Evolutionary conservation across 345 rosid genomes (phyloP), one percentile per base, ranked within the genome.

Genomic region (Eucalyptus marginata): DNA sequence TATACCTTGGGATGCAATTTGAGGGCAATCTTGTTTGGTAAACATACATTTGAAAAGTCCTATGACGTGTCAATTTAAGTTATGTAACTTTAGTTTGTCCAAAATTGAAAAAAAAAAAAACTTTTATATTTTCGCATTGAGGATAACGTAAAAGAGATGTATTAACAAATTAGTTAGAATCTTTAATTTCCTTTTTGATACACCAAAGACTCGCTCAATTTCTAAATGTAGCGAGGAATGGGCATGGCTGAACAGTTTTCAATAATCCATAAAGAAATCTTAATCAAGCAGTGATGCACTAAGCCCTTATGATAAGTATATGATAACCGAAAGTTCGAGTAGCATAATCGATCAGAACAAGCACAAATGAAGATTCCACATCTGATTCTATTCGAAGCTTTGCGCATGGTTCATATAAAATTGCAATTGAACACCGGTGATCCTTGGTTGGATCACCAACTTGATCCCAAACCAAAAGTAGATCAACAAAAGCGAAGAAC

Each of bases 161-260:
- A 13, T 59, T 27, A 62, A 6, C 68, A 27, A 62, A 62, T 62
- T 6, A 29, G 36, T 64, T n/a, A n/a, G 18, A 64, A n/a, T 64
- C 76, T 14, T 64, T 10, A 2, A 7, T 1, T 64, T 64, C 9
- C 3, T 64, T n/a, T 64, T n/a, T 64, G 2, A 64, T n/a, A n/a
- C 10, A n/a, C 0, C 76, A 64, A n/a, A 64, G 5, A 31, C 2
- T n/a, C 0, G 20, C 20, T 0, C 36, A 0, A 0, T 0, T 62
- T 27, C 2, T n/a, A 0, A 62, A 52, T 2, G 5, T 52, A 3
- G 2, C 7, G 0, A 52, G 58, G 0, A 52, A 52, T 52, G 17
- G 71, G 3, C 33, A 62, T 3, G 8, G 3, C 2, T 7, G 0
- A 62, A 62, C 0, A 62, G 17, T 27, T 62, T 29, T 29, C 5